These are phyloP conservation scores for Phytophthora niederhauseri DNA, from an alignment of 352 stramenopile species.

Conservation along the genomic window DNA sequence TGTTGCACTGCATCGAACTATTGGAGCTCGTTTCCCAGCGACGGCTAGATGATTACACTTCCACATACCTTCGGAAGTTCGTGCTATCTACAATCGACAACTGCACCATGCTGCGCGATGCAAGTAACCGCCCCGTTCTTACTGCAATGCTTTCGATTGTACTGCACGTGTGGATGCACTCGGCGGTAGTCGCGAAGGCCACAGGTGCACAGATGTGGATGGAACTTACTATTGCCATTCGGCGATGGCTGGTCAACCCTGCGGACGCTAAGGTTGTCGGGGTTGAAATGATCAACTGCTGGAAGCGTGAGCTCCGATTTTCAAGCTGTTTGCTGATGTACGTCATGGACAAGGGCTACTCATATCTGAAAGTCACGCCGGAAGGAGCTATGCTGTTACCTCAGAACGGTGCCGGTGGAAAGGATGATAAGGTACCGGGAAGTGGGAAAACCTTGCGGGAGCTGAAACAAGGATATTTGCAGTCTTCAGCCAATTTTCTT, in stretches of 20 bases:
- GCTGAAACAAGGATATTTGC: conserved; percentile 69
- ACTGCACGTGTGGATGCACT: conserved; percentile 89
- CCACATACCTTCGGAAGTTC: conserved; percentile 88
- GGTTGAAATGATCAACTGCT: conserved; percentile 79
- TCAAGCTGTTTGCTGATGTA: conserved; percentile 85
- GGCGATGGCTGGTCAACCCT: conserved; percentile 76
- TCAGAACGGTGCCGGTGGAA: conserved; percentile 32
- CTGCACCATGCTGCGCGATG: conserved; percentile 70
- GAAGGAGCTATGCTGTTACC: conserved; percentile 66
- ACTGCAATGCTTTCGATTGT: conserved; percentile 84
- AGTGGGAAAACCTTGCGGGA: conserved; percentile 59
- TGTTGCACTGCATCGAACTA: conserved; percentile 86
- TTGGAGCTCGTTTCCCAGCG: conserved; percentile 88
- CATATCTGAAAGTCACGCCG: conserved; percentile 64
- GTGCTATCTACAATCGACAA: conserved; percentile 88
- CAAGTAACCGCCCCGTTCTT: conserved; percentile 62
- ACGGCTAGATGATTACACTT: conserved; percentile 82
- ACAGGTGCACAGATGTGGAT: conserved; percentile 77
- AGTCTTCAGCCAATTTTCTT: conserved; percentile 74
- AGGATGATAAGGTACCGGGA: conserved; percentile 30
- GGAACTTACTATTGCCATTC: conserved; percentile 79
- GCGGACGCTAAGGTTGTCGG: conserved; percentile 64
- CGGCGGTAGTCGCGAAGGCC: conserved; percentile 58
- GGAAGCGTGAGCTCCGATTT: conserved; percentile 84
- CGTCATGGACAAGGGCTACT: conserved; percentile 78